Percentiles rank a stretch among this genome's conserved stretches.
Evolutionary conservation across 805 yeast genomes (phyloP).

Genomic region (Myxozyma vanderwaltii): DNA sequence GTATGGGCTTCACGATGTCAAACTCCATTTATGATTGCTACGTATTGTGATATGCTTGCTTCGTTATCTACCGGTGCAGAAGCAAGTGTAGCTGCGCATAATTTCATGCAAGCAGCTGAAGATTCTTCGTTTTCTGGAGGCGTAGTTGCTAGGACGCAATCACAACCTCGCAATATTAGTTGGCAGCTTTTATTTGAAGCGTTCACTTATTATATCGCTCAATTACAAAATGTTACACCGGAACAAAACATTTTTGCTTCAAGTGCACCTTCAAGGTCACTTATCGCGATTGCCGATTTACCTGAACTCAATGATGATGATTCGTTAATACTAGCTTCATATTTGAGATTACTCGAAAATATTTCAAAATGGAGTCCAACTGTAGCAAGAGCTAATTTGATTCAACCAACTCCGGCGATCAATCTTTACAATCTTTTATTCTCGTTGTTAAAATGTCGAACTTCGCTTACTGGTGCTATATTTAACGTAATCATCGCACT

Average conservation of each 20-base stretch:
- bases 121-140: constrained; percentile 15
- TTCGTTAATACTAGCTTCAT: constrained; percentile 69
- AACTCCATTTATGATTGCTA: constrained; percentile 71
- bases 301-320: constrained; percentile 80
- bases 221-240: constrained; percentile 39
- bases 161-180: constrained; percentile 45
- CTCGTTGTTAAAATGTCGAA: constrained; percentile 49
- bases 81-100: constrained; percentile 55
- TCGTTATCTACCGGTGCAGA: constrained; percentile 66
- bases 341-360: constrained; percentile 63
- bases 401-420: constrained; percentile 4
- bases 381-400: constrained; percentile 41
- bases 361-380: constrained; percentile 50
- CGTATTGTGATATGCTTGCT: constrained; percentile 77
- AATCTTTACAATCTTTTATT: constrained; percentile 46
- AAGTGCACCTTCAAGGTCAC: constrained; percentile 20
- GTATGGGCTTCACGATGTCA: constrained; percentile 86
- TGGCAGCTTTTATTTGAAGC: constrained; percentile 59
- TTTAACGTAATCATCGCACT: constrained; percentile 61
- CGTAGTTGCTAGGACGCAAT: constrained; percentile 22
- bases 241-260: constrained; percentile 24
- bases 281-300: constrained; percentile 41
- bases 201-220: constrained; percentile 54
- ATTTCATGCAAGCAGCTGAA: constrained; percentile 44
- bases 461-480: constrained; percentile 56